Evolutionary conservation across 225 moss, liverwort and hornwort genomes (phyloP).

Genomic region (Neckera pumila): DNA sequence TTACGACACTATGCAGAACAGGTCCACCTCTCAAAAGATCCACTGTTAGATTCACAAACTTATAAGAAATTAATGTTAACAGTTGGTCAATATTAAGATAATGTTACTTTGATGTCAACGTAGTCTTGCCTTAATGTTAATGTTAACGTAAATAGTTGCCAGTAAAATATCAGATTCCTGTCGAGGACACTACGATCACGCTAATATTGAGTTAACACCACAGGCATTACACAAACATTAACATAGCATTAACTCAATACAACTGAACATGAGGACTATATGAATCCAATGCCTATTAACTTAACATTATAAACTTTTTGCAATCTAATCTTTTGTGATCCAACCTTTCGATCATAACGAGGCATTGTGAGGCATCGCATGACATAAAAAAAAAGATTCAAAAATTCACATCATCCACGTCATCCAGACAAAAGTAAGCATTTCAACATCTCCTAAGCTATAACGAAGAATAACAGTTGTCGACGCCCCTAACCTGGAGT

Average conservation of each 20-base stretch:
- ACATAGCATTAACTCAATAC: not conserved
- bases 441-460: not conserved
- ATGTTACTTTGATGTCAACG: not conserved
- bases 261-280: not conserved
- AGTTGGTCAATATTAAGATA: not conserved
- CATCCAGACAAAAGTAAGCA: not conserved
- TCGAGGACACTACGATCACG: not conserved
- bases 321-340: no score
- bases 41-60: not conserved
- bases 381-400: not conserved
- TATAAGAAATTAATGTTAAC: not conserved
- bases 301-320: no score
- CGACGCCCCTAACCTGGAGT: slow-evolving; percentile 47
- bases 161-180: not conserved
- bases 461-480: not conserved
- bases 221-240: not conserved
- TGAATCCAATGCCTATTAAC: not conserved
- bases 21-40: not conserved
- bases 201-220: not conserved
- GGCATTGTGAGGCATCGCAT: not conserved
- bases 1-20: not conserved
- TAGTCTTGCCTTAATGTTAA: not conserved
- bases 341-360: not conserved
- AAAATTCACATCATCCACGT: not conserved
- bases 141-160: not conserved